Evolutionary conservation across 208 protist genomes (phyloP).

Genomic region (Crithidia acanthocephali): DNA sequence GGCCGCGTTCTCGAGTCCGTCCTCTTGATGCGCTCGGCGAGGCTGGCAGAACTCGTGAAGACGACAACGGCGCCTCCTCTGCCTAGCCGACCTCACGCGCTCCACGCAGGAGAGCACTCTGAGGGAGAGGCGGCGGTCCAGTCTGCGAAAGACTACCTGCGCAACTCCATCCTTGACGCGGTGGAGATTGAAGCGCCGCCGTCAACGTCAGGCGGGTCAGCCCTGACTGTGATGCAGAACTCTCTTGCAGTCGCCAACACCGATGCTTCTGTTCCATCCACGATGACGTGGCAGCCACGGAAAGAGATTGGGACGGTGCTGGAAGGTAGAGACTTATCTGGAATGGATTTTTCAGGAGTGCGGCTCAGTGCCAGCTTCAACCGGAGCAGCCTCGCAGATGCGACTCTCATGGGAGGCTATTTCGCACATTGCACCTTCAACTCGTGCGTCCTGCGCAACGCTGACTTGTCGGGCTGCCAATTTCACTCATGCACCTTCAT

Average conservation of each 20-base stretch:
- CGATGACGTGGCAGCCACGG: slow-evolving; percentile 23
- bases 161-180: slow-evolving; percentile 40
- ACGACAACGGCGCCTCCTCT: slow-evolving; percentile 7
- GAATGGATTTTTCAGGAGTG: slow-evolving; percentile 55
- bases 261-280: background rate
- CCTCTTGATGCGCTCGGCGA: slow-evolving; percentile 29
- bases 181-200: slow-evolving; percentile 31
- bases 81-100: background rate
- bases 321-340: slow-evolving; percentile 66
- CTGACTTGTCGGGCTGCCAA: slow-evolving; percentile 50
- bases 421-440: slow-evolving; percentile 75
- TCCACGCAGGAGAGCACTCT: background rate
- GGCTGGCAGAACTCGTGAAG: slow-evolving; percentile 20
- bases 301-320: slow-evolving; percentile 58
- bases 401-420: slow-evolving; percentile 39
- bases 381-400: slow-evolving; percentile 55
- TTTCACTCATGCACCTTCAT: slow-evolving; percentile 85
- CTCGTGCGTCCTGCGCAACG: slow-evolving; percentile 39
- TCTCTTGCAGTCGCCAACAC: background rate
- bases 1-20: slow-evolving; percentile 57
- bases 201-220: background rate
- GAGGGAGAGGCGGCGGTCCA: background rate
- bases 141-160: slow-evolving; percentile 36
- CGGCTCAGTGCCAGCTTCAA: slow-evolving; percentile 73
- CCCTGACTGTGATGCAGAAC: background rate